phyloP scores from a whole-genome alignment of 306 rosid species.

The Ceratonia siliqua region DNA sequence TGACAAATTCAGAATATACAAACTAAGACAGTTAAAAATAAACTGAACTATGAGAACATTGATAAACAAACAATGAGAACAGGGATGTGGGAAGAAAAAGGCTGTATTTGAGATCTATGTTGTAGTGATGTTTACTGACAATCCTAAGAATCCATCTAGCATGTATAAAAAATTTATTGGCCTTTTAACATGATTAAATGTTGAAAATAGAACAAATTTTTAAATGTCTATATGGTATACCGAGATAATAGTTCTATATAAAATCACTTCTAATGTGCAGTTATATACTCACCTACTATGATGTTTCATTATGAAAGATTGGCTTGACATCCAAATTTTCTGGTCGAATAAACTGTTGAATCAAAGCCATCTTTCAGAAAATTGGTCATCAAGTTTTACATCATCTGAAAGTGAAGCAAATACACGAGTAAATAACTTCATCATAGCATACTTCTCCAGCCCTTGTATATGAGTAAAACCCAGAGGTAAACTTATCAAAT shows the following conservation, averaged over 20 bases:
- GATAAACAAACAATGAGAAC: background rate
- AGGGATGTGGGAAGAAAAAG: background rate
- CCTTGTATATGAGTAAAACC: slow-evolving; percentile 62
- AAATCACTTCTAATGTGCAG: slow-evolving; percentile 15
- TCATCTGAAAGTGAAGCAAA: slow-evolving; percentile 93
- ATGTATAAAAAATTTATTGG: background rate
- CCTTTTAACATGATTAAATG: slow-evolving; percentile 6
- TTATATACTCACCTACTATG: slow-evolving; percentile 87
- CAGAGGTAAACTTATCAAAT: slow-evolving; percentile 28
- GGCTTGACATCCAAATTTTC: slow-evolving; percentile 92
- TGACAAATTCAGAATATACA: slow-evolving; percentile 30
- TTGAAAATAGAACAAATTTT: background rate
- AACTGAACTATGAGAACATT: background rate
- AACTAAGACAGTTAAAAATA: background rate
- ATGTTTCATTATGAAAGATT: slow-evolving; percentile 83
- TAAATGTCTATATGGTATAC: background rate
- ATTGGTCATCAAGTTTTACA: slow-evolving; percentile 70
- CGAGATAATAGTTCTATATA: background rate
- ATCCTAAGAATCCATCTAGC: slow-evolving; percentile 21
- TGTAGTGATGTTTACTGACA: slow-evolving; percentile 6
- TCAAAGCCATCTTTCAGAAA: slow-evolving; percentile 78
- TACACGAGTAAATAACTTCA: slow-evolving; percentile 89
- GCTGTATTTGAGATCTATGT: slow-evolving; percentile 22
- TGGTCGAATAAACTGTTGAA: slow-evolving; percentile 91
- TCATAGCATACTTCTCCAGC: slow-evolving; percentile 99